Percentiles rank a stretch among this genome's conserved stretches.
phyloP scores from a whole-genome alignment of 1,284 basidiomycete genomes.

The Leccinum pallidistipes region DNA sequence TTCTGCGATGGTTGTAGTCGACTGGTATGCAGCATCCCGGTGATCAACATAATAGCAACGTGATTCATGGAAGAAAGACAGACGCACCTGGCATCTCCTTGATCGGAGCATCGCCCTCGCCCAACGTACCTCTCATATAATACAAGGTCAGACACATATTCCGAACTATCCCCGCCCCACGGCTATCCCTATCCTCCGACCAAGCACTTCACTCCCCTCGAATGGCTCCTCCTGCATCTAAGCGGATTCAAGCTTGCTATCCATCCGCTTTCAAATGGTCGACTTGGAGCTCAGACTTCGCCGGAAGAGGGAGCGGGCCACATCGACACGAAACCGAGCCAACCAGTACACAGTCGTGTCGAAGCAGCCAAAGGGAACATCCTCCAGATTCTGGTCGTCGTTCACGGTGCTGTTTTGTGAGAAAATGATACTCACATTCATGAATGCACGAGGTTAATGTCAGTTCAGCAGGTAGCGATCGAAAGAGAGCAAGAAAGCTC shows the following conservation, averaged over 20 bases:
- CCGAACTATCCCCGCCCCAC: neutral
- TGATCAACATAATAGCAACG: neutral
- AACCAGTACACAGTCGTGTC: neutral
- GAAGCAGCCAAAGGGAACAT: neutral
- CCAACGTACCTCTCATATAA: neutral
- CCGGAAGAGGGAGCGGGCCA: neutral
- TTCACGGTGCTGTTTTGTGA: neutral
- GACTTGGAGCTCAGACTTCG: neutral
- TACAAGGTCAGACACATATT: neutral
- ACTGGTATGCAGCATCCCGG: slow-evolving; percentile 3
- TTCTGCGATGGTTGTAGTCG: slow-evolving; percentile 32
- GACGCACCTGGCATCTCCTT: neutral
- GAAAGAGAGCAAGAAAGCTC: neutral
- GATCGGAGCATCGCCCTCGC: neutral
- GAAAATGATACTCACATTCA: neutral
- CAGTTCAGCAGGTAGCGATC: neutral
- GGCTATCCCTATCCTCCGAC: neutral
- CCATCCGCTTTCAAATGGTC: neutral
- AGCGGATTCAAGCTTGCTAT: neutral
- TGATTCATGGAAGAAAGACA: neutral
- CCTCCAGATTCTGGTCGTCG: neutral
- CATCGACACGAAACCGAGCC: neutral
- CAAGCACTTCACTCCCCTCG: neutral
- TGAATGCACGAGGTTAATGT: neutral
- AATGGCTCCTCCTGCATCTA: neutral